Percentiles rank a stretch among this genome's conserved stretches.
Evolutionary conservation across 2,329 filamentous ascomycete species (phyloP).

Genomic region (Pseudonectria foliicola): DNA sequence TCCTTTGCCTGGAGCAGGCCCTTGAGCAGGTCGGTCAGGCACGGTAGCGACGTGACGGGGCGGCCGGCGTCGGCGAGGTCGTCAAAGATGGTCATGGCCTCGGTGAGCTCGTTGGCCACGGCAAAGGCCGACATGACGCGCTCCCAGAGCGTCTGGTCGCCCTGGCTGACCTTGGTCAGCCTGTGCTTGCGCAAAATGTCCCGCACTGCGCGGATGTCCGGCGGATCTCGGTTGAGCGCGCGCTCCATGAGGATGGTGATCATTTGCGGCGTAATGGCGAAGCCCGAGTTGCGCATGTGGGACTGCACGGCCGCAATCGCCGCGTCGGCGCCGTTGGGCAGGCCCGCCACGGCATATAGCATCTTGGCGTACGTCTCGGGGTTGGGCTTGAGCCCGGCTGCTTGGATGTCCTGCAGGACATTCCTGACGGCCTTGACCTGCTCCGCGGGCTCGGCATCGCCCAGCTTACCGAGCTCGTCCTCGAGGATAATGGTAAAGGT

Average conservation of each 20-base stretch:
- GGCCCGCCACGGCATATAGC: slow-evolving; percentile 44
- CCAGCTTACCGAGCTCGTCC: slow-evolving; percentile 40
- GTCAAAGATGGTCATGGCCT: slow-evolving; percentile 43
- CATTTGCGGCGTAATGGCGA: slow-evolving; percentile 55
- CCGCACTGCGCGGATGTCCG: slow-evolving; percentile 54
- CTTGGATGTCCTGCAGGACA: slow-evolving; percentile 52
- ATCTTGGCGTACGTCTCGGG: slow-evolving; percentile 61
- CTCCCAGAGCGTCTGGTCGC: slow-evolving; percentile 63
- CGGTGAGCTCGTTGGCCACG: slow-evolving; percentile 39
- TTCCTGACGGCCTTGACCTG: slow-evolving; percentile 46
- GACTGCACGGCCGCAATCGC: slow-evolving; percentile 55
- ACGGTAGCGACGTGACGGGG: slow-evolving; percentile 34
- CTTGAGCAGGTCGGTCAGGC: slow-evolving; percentile 36
- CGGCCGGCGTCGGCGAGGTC: slow-evolving; percentile 33
- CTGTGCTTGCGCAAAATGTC: slow-evolving; percentile 52
- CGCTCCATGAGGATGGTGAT: slow-evolving; percentile 67
- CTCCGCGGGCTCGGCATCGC: slow-evolving; percentile 34
- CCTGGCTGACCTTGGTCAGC: slow-evolving; percentile 26
- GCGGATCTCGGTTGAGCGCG: slow-evolving; percentile 53
- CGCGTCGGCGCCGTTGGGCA: slow-evolving; percentile 31
- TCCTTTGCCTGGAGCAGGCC: slow-evolving; percentile 21
- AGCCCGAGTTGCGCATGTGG: slow-evolving; percentile 49
- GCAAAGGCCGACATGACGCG: slow-evolving; percentile 63
- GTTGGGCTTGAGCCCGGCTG: slow-evolving; percentile 51
- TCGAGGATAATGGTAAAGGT: slow-evolving; percentile 71